Conservation (phyloP, 306 rosid species). For the Dalbergia cultrata region DNA sequence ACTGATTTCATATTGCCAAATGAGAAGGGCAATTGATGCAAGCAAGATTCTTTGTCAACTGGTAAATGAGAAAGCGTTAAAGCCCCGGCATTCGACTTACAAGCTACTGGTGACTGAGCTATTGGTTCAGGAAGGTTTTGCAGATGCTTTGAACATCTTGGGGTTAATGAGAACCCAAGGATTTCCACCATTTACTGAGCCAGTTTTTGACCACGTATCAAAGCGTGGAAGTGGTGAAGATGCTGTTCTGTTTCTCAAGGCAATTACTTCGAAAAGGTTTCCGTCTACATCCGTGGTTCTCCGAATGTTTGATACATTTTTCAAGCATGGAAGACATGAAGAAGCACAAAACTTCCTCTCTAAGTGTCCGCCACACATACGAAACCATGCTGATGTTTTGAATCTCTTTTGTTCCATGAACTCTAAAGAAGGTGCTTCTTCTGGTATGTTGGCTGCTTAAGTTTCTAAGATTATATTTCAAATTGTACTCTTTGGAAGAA, state of each 20-base stretch:
- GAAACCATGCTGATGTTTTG: slow-evolving; percentile 79
- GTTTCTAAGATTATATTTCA: slow-evolving; percentile 40
- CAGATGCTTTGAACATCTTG: slow-evolving; percentile 70
- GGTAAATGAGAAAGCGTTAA: slow-evolving; percentile 57
- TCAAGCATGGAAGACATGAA: slow-evolving; percentile 63
- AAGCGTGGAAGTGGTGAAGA: slow-evolving; percentile 80
- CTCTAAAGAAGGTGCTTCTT: slow-evolving; percentile 56
- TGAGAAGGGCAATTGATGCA: slow-evolving; percentile 66
- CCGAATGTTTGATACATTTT: slow-evolving; percentile 69
- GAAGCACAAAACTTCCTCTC: slow-evolving; percentile 85
- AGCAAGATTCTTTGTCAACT: slow-evolving; percentile 58
- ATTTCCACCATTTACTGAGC: slow-evolving; percentile 76
- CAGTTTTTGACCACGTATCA: slow-evolving; percentile 68
- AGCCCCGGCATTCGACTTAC: slow-evolving; percentile 78
- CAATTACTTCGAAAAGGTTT: slow-evolving; percentile 72
- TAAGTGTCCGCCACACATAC: slow-evolving; percentile 76
- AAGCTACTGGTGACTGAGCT: slow-evolving; percentile 65
- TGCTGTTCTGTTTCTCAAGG: slow-evolving; percentile 65
- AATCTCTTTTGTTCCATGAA: slow-evolving; percentile 65
- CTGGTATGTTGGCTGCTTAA: slow-evolving; percentile 61
- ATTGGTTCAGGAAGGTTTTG: slow-evolving; percentile 64
- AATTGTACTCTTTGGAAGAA: slow-evolving; percentile 46
- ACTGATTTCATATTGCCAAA: slow-evolving; percentile 64
- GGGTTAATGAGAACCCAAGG: slow-evolving; percentile 75
- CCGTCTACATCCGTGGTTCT: slow-evolving; percentile 68